phyloP scores from a whole-genome alignment of 2,329 filamentous ascomycete genomes.

The Venturia effusa region DNA sequence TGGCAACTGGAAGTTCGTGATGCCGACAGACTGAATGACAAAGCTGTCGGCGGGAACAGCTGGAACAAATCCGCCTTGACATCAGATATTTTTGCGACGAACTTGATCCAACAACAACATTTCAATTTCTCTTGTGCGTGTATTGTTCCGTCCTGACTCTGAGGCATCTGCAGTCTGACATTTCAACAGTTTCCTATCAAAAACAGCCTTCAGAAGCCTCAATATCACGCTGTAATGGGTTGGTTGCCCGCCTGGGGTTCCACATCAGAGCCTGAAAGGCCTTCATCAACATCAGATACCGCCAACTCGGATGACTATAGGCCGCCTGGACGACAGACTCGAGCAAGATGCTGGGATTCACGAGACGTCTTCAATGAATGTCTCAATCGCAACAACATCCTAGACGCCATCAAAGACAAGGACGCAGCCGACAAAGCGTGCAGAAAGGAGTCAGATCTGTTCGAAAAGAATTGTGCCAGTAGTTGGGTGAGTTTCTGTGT shows the following conservation, averaged over 20 bases:
- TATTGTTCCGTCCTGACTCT: background rate
- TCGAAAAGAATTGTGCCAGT: constrained; percentile 75
- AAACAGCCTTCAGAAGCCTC: background rate
- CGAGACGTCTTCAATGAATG: constrained; percentile 84
- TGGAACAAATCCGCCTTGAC: background rate
- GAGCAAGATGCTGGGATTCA: constrained; percentile 78
- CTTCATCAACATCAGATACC: background rate
- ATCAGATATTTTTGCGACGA: background rate
- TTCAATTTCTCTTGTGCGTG: background rate
- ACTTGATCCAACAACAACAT: background rate
- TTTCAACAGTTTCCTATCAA: background rate
- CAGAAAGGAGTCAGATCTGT: constrained; percentile 48
- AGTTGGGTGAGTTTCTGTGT: constrained; percentile 63
- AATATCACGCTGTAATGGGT: constrained; percentile 4
- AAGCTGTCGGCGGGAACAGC: background rate
- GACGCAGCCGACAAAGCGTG: constrained; percentile 43
- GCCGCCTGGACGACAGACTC: constrained; percentile 75
- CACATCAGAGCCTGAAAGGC: background rate
- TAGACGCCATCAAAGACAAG: constrained; percentile 57
- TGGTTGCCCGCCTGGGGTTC: constrained; percentile 8
- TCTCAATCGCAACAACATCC: constrained; percentile 68
- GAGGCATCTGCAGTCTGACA: background rate
- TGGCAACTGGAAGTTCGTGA: background rate
- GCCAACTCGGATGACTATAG: constrained; percentile 50
- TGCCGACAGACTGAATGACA: background rate